phyloP scores from a whole-genome alignment of 495 filamentous ascomycete genomes.

The Cudoniella acicularis region DNA sequence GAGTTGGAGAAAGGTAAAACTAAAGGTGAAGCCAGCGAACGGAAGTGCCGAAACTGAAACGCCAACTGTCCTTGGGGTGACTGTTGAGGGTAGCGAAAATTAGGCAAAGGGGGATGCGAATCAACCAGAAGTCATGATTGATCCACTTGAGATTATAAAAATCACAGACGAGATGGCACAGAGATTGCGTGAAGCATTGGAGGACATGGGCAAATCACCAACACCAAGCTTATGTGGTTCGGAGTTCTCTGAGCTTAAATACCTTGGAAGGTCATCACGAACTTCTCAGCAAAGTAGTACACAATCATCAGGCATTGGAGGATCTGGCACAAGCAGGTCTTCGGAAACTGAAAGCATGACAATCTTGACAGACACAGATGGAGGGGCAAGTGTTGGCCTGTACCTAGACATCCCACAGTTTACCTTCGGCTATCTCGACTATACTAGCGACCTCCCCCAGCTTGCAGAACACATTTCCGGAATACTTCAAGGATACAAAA shows the following conservation, averaged over 20 bases:
- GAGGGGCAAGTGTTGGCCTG: no score
- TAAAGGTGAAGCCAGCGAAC: no score
- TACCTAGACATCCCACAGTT: not conserved
- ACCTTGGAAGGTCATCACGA: not conserved
- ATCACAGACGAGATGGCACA: no score
- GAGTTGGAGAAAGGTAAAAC: no score
- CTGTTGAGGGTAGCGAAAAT: no score
- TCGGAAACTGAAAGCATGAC: not conserved
- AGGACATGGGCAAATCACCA: not conserved
- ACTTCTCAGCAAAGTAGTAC: not conserved
- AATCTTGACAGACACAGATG: not conserved
- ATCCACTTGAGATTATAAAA: no score
- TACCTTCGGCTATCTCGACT: not conserved
- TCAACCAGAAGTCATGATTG: no score
- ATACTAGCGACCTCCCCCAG: not conserved
- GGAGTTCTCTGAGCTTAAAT: not conserved
- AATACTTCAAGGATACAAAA: not conserved
- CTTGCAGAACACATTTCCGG: not conserved
- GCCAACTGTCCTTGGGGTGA: no score
- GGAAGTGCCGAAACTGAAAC: no score
- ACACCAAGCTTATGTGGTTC: not conserved
- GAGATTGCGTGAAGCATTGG: not conserved
- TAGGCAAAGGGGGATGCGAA: no score
- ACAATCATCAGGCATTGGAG: not conserved
- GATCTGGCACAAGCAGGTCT: not conserved